Evolutionary conservation across 2,329 filamentous ascomycete species (phyloP).

Genomic region (Phialocephala subalpina): DNA sequence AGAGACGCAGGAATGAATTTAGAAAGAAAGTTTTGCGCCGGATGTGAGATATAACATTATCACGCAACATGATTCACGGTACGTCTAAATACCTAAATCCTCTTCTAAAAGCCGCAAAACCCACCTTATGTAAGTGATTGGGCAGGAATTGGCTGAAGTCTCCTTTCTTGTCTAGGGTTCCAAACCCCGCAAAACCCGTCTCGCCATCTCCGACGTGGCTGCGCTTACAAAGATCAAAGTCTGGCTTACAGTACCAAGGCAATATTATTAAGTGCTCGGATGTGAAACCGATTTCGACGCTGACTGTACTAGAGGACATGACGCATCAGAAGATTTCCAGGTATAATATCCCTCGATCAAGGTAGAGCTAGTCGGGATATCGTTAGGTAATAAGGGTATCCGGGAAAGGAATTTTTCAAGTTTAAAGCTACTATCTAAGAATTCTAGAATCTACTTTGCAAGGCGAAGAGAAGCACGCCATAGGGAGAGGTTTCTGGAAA

Average conservation of each 20-base stretch:
- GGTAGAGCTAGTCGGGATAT: too few relatives aligned
- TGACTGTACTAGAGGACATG: not conserved
- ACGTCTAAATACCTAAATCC: constrained; percentile 6
- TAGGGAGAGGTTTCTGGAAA: too few relatives aligned
- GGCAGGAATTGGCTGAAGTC: not conserved
- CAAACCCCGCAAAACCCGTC: constrained; percentile 13
- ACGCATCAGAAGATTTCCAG: too few relatives aligned
- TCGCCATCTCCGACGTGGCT: not conserved
- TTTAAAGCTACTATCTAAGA: too few relatives aligned
- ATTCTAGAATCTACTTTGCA: too few relatives aligned
- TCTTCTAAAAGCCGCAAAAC: constrained; percentile 8
- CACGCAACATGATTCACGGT: constrained; percentile 4
- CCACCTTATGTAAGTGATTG: constrained; percentile 10
- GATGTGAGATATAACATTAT: constrained; percentile 7
- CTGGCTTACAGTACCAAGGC: not conserved
- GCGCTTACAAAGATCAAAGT: not conserved
- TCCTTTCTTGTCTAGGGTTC: not conserved
- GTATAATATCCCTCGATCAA: too few relatives aligned
- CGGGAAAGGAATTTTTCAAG: too few relatives aligned
- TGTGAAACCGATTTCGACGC: not conserved
- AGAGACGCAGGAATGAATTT: constrained; percentile 1
- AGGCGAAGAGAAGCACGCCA: too few relatives aligned
- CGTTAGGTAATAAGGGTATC: too few relatives aligned
- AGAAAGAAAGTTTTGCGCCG: constrained; percentile 6
- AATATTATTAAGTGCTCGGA: not conserved